Base-by-base conservation (phyloP, 306 rosid species). In the Macrotyloma uniflorum region DNA sequence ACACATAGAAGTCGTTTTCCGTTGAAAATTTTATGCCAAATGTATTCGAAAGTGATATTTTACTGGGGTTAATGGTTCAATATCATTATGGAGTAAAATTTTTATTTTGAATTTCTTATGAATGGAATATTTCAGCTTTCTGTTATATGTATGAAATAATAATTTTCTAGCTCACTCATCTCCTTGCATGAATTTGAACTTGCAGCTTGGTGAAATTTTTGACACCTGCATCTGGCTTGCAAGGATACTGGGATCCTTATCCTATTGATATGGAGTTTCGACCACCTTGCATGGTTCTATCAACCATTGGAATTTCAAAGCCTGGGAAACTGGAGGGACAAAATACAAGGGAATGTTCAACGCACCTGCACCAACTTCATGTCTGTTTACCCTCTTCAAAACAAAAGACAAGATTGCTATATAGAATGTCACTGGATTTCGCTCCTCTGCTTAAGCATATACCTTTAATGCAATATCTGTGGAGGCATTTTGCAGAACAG, bases 241-340 rank as follows among this genome's bases (percentile, higher is more conserved):
- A 90, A 89, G 98, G 98, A 63, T 92, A 94, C 62, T 92, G 98
- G 98, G 98, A 94, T 55, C 98, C 98, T 3, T 94, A 94, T 78
- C 98, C 98, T 0, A 94, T 94, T 16, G 98, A 94, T 70, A 94
- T 94, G 97, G 98, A 94, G 85, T 94, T 94, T 71, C 90, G 87
- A 54, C 98, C 98, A 4, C 97, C 98, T 74, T 94, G 98, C 86
- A 90, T 92, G 93, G 98, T 94, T 3, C 88, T 92, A 30, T 94
- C 98, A 16, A 94, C 98, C 66, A 92, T 94, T 16, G 98, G 98
- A 78, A 94, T 94, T 76, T 94, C 98, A 54, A 92, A 94, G 72
- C 98, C 98, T 2, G 98, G 98, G 22, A 90, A 90, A 81, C 87
- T 94, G 16, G 91, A 90, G 77, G 98, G 98, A 26, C 91, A 92